Evolutionary conservation across 2,329 filamentous ascomycete genomes (phyloP).

Genomic region (Madurella mycetomatis): DNA sequence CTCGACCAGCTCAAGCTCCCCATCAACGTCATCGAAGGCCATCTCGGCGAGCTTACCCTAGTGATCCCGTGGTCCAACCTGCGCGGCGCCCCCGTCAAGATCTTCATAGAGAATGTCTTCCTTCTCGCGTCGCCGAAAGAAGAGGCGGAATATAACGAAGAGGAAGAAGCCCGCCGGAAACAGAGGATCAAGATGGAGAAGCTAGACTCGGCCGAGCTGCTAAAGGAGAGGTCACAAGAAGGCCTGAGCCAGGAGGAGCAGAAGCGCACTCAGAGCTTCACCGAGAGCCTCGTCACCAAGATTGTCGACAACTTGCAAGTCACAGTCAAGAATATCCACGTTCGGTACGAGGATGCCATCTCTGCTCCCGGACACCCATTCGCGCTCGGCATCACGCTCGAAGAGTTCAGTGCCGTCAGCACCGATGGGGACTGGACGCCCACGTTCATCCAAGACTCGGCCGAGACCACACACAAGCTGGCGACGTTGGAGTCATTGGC

Average conservation of each 20-base stretch:
- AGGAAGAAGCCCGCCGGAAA: slow-evolving; percentile 81
- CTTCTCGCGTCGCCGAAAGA: slow-evolving; percentile 92
- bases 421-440: slow-evolving; percentile 94
- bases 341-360: slow-evolving; percentile 96
- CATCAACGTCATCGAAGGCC: slow-evolving; percentile 93
- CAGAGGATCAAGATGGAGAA: slow-evolving; percentile 99
- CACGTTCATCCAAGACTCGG: slow-evolving; percentile 88
- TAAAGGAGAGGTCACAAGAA: slow-evolving; percentile 89
- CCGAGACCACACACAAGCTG: slow-evolving; percentile 82
- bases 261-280: slow-evolving; percentile 97
- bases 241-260: slow-evolving; percentile 93
- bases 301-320: slow-evolving; percentile 99
- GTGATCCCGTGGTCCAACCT: slow-evolving; percentile 98
- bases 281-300: slow-evolving; percentile 87
- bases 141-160: slow-evolving; percentile 86
- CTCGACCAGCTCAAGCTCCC: slow-evolving; percentile 95
- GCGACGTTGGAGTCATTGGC: slow-evolving; percentile 85
- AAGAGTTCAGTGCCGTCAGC: slow-evolving; percentile 95
- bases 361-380: slow-evolving; percentile 94
- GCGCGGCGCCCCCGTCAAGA: slow-evolving; percentile 86
- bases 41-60: slow-evolving; percentile 86
- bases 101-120: slow-evolving; percentile 96
- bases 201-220: slow-evolving; percentile 88
- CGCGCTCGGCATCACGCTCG: slow-evolving; percentile 82
- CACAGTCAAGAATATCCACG: slow-evolving; percentile 95